Conservation (phyloP, 768 basidiomycete species). For the Termitomyces sp. region DNA sequence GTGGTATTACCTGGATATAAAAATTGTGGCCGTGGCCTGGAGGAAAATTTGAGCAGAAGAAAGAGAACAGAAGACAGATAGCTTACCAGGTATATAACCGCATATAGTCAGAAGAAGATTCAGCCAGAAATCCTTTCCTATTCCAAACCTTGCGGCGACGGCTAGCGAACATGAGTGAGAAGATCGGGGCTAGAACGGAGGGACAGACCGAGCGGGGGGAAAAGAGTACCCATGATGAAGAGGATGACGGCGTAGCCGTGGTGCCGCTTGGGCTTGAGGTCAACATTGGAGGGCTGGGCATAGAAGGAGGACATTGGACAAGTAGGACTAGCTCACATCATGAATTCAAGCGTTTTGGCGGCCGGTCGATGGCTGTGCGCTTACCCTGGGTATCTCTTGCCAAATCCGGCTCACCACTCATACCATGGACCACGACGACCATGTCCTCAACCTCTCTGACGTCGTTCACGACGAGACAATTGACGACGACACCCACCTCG, state of each 20-base stretch:
- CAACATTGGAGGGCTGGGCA: constrained; percentile 48
- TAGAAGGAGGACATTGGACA: constrained; percentile 21
- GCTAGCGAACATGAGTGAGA: constrained; percentile 43
- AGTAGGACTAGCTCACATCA: neutral
- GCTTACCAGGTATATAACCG: constrained; percentile 83
- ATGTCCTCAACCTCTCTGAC: constrained; percentile 74
- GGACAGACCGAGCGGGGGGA: constrained; percentile 82
- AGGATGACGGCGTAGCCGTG: constrained; percentile 82
- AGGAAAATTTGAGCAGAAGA: constrained; percentile 8
- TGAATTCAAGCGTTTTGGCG: neutral
- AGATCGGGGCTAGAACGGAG: neutral
- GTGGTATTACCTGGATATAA: constrained; percentile 69
- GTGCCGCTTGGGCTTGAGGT: constrained; percentile 64
- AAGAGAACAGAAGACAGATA: neutral
- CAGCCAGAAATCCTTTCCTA: constrained; percentile 88
- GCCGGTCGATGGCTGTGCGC: neutral
- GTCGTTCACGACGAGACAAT: constrained; percentile 81
- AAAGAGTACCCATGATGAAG: constrained; percentile 85
- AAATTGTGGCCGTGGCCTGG: constrained; percentile 90
- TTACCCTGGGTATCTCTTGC: constrained; percentile 19
- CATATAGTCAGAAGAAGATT: constrained; percentile 86
- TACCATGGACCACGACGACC: constrained; percentile 55
- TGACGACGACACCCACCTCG: constrained; percentile 48
- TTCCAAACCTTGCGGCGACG: constrained; percentile 89
- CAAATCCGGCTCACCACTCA: constrained; percentile 18